Conservation (phyloP, 331 rosid genomes). For the Pyrus hybrid region DNA sequence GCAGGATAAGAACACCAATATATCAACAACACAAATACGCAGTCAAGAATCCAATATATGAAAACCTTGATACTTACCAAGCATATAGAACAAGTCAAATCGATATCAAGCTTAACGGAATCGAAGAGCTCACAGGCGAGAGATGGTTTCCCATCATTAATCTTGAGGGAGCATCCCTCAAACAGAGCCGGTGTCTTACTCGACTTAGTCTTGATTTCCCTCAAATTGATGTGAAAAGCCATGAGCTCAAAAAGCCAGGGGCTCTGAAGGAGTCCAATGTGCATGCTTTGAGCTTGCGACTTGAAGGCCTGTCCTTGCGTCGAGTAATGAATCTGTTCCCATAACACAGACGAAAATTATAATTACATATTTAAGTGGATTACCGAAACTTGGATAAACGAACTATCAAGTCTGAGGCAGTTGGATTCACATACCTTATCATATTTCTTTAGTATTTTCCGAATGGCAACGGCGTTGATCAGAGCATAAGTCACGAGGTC, state of each 20-base stretch:
- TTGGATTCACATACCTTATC: constrained; percentile 49
- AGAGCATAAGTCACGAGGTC: constrained; percentile 76
- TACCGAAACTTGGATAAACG: not conserved
- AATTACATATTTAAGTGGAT: not conserved
- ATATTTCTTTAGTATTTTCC: constrained; percentile 80
- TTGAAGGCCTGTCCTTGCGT: constrained; percentile 86
- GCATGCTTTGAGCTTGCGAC: constrained; percentile 77
- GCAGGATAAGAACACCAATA: not conserved
- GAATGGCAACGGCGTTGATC: constrained; percentile 68
- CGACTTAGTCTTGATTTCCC: constrained; percentile 36
- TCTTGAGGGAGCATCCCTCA: constrained; percentile 51
- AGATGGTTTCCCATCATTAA: constrained; percentile 65
- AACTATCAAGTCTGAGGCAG: not conserved
- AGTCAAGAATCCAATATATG: not conserved
- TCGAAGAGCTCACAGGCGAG: constrained; percentile 69
- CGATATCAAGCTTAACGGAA: constrained; percentile 62
- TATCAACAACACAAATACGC: not conserved
- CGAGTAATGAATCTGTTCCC: constrained; percentile 76
- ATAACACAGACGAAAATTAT: constrained; percentile 3
- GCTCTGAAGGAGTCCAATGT: constrained; percentile 80
- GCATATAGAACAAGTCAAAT: constrained; percentile 84
- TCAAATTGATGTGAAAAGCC: constrained; percentile 75
- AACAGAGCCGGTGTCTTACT: constrained; percentile 33
- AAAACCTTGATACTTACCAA: constrained; percentile 49
- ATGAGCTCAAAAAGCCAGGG: constrained; percentile 92